These are phyloP conservation scores for Fusarium sp. DNA, from an alignment of 2,329 filamentous ascomycete species.

Conservation along the genomic window DNA sequence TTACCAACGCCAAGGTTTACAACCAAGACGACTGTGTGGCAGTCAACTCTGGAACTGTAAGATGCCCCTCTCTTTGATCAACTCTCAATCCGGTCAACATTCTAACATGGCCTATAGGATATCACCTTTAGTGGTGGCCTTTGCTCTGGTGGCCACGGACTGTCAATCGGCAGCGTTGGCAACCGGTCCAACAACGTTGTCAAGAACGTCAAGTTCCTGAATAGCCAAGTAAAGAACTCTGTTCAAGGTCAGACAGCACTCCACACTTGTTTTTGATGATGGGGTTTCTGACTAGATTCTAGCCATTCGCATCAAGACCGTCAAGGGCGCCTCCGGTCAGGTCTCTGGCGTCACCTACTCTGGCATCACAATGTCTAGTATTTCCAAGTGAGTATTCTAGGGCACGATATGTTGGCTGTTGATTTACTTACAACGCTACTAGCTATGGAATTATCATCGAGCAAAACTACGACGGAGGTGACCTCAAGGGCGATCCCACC, in stretches of 20 bases:
- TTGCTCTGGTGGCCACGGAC: constrained; percentile 60
- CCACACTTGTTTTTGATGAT: too few relatives aligned
- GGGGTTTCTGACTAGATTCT: too few relatives aligned
- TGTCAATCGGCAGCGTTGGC: constrained; percentile 60
- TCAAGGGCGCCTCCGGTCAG: constrained; percentile 60
- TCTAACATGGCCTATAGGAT: constrained; percentile 38
- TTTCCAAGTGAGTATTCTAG: constrained; percentile 48
- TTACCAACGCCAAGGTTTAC: too few relatives aligned
- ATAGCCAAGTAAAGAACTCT: constrained; percentile 64
- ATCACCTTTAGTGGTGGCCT: constrained; percentile 61
- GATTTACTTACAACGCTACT: background rate
- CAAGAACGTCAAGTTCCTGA: constrained; percentile 63
- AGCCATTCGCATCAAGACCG: constrained; percentile 62
- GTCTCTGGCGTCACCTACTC: constrained; percentile 60
- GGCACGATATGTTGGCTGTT: background rate
- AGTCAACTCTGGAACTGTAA: too few relatives aligned
- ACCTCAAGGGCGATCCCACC: constrained; percentile 59
- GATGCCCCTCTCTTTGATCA: too few relatives aligned
- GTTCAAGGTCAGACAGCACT: constrained; percentile 58
- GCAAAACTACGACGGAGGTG: constrained; percentile 63
- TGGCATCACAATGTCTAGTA: constrained; percentile 58
- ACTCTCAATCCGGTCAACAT: too few relatives aligned
- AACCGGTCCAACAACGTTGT: constrained; percentile 67
- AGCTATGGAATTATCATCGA: constrained; percentile 55
- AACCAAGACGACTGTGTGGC: too few relatives aligned